Percentiles rank a stretch among this genome's conserved stretches.
Conservation (phyloP, 164 flowering plant genomes). For the Brasenia schreberi region DNA sequence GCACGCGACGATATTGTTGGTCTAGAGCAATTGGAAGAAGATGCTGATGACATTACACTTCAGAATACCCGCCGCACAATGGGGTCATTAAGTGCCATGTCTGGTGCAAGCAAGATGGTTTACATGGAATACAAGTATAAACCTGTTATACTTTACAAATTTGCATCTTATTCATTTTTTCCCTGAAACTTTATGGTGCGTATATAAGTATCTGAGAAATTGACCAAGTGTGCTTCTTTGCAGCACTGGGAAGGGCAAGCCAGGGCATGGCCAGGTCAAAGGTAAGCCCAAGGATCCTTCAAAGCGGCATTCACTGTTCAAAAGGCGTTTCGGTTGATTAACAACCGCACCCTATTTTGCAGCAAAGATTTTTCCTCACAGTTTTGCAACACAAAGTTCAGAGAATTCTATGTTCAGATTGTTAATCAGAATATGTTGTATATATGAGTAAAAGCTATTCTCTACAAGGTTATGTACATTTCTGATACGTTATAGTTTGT, state of each 20-base stretch:
- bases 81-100: slow-evolving; percentile 90
- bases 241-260: slow-evolving; percentile 52
- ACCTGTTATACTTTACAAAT: background rate
- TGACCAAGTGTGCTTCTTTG: slow-evolving; percentile 3
- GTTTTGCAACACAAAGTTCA: no score
- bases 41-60: slow-evolving; percentile 70
- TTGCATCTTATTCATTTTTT: background rate
- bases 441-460: no score
- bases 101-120: slow-evolving; percentile 82
- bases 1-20: slow-evolving; percentile 89
- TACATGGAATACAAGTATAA: slow-evolving; percentile 83
- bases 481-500: no score
- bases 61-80: slow-evolving; percentile 55
- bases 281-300: slow-evolving; percentile 83
- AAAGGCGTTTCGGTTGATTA: slow-evolving; percentile 30
- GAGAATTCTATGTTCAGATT: no score
- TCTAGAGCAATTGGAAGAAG: slow-evolving; percentile 82
- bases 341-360: no score
- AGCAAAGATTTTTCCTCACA: no score
- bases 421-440: no score
- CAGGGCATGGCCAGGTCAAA: slow-evolving; percentile 42
- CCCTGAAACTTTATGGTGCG: background rate
- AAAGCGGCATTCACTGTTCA: slow-evolving; percentile 38
- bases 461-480: no score
- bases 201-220: background rate